phyloP scores from a whole-genome alignment of 345 rosid genomes.

The Theobroma cacao region DNA sequence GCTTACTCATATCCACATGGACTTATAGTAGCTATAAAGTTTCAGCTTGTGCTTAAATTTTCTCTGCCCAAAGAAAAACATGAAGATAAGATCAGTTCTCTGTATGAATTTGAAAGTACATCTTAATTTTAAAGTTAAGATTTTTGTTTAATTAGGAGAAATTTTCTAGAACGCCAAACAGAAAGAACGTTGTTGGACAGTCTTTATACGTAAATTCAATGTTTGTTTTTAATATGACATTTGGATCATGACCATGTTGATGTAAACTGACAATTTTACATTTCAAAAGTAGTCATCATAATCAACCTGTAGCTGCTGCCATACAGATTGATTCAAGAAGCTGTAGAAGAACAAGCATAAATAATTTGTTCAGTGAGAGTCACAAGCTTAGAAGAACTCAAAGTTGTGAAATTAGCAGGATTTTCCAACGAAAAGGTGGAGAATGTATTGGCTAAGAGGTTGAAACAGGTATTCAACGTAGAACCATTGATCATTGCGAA shows the following conservation, averaged over 20 bases:
- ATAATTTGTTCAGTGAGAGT: background rate
- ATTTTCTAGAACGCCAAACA: conserved; percentile 44
- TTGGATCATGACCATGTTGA: too few species aligned
- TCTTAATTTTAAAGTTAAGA: conserved; percentile 44
- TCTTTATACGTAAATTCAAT: too few species aligned
- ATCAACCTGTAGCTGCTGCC: conserved; percentile 19
- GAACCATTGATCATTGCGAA: background rate
- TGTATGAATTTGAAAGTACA: conserved; percentile 31
- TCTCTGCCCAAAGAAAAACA: too few species aligned
- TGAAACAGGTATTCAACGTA: background rate
- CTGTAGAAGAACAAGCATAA: background rate
- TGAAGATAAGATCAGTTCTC: too few species aligned
- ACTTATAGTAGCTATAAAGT: too few species aligned
- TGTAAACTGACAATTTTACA: conserved; percentile 40
- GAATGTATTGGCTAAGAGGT: background rate
- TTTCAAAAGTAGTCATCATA: conserved; percentile 49
- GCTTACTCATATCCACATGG: background rate
- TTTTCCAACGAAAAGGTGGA: background rate
- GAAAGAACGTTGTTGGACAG: conserved; percentile 33
- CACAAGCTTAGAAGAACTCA: background rate
- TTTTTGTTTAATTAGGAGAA: conserved; percentile 32
- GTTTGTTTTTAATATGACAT: too few species aligned
- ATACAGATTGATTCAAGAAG: background rate
- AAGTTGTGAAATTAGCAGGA: background rate
- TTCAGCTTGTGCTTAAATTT: too few species aligned